phyloP scores from a whole-genome alignment of 352 stramenopile species.

The Phytophthora fragariae region DNA sequence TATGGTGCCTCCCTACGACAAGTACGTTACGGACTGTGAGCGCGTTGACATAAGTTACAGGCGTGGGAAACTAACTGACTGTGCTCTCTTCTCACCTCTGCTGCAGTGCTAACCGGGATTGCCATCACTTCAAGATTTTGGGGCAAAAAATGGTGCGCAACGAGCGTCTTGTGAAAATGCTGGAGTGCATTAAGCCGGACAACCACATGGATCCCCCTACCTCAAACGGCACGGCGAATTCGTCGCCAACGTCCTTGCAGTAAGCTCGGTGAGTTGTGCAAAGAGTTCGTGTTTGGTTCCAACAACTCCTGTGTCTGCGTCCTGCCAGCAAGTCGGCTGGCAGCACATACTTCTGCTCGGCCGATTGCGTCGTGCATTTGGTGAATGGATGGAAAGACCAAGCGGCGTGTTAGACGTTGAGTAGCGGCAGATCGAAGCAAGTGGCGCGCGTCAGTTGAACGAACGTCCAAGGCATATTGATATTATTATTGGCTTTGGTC shows the following conservation, averaged over 20 bases:
- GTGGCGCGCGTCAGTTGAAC: slow-evolving; percentile 20
- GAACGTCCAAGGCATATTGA: slow-evolving; percentile 38
- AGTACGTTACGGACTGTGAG: slow-evolving; percentile 45
- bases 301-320: slow-evolving; percentile 17
- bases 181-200: slow-evolving; percentile 72
- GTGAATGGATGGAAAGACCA: slow-evolving; percentile 20
- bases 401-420: slow-evolving; percentile 33
- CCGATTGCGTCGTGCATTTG: slow-evolving; percentile 10
- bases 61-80: not conserved
- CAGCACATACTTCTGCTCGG: not conserved
- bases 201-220: slow-evolving; percentile 67
- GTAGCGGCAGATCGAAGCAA: slow-evolving; percentile 31
- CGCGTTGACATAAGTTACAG: not conserved
- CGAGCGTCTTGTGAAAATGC: slow-evolving; percentile 73
- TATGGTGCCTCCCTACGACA: slow-evolving; percentile 90
- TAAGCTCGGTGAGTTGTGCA: slow-evolving; percentile 13
- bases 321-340: not conserved
- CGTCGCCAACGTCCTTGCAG: slow-evolving; percentile 37
- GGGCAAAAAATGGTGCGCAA: slow-evolving; percentile 62
- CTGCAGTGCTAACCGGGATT: slow-evolving; percentile 74
- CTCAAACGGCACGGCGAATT: slow-evolving; percentile 41
- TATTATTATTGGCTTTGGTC: slow-evolving; percentile 47
- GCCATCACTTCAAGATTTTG: slow-evolving; percentile 80
- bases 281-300: slow-evolving; percentile 17
- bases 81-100: not conserved